Base-by-base conservation (phyloP, 1,284 basidiomycete species). In the Ganoderma lucidum region DNA sequence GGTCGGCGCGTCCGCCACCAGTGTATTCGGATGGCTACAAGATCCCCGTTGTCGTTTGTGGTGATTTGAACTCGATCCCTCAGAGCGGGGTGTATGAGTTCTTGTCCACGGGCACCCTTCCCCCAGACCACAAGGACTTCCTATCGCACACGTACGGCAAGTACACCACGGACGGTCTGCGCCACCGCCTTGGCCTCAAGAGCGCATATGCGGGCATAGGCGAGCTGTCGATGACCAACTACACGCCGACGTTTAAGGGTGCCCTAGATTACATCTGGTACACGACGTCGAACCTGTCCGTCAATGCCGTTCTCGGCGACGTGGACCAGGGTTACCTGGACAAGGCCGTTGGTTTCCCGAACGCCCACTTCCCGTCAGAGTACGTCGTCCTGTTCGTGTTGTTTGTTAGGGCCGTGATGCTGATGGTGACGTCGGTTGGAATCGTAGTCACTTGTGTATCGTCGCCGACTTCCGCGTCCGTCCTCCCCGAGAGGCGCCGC, bases 221-320 rank as follows among this genome's bases (percentile, higher is more conserved):
- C 44, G 93, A 94, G 75, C 82, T 94, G 64, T 87, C 91, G 58
- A 84, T 97, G 83, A 99, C 98, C 67, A 99, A 99, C 81, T 93
- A 92, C 77, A 96, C 94, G 39, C 95, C 98, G 10, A 89, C 88
- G 66, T 96, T 92, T 85, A 88, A 88, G 72, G 95, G 92, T 59
- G 88, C 89, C 62, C 90, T 99, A 76, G 98, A 99, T 83, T 97
- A 99, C 80, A 90, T 99, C 75, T 99, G 96, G 91, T 97, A 96
- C 81, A 91, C 93, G 71, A 87, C 90, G 14, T 85, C 88, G 68
- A 94, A 91, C 74, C 79, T 99, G 67, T 87, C 88, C n/a, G 92
- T 96, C 28, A 96, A 93, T 69, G 92, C 93, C 23, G 90, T 98
- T 51, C 85, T 99, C 60, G 95, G 96, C 23, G 95, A 95, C 79